Conservation (phyloP, 768 basidiomycete genomes). For the Amanita polypyramis region DNA sequence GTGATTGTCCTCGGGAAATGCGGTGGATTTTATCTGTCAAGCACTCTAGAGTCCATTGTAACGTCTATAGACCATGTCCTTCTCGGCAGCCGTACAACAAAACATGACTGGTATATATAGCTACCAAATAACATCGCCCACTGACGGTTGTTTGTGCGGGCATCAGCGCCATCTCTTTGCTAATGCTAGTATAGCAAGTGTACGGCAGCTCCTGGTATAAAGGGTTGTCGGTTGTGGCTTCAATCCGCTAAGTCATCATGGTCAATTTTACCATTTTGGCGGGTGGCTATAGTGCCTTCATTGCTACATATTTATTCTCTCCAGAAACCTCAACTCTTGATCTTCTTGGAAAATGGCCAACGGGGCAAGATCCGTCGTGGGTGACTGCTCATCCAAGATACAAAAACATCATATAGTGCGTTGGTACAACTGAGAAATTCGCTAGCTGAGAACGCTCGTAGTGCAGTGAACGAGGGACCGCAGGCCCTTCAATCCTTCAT, state of each 20-base stretch:
- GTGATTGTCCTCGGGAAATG: no score
- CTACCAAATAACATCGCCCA: no score
- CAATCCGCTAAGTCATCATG: constrained; percentile 25
- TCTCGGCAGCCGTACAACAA: no score
- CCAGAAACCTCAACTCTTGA: constrained; percentile 35
- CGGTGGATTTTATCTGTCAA: no score
- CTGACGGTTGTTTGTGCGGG: no score
- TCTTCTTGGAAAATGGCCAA: constrained; percentile 35
- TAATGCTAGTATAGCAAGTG: background rate
- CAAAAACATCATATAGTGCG: constrained; percentile 51
- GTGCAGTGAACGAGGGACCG: constrained; percentile 51
- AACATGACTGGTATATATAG: no score
- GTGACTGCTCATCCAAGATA: constrained; percentile 46
- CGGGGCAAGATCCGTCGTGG: constrained; percentile 50
- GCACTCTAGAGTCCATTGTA: no score
- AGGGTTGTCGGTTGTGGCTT: background rate
- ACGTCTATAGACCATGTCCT: no score
- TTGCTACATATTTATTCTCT: constrained; percentile 57
- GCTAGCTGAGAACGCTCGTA: constrained; percentile 14
- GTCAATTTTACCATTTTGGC: constrained; percentile 61
- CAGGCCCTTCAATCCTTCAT: constrained; percentile 48
- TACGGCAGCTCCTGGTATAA: no score
- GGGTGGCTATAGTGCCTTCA: constrained; percentile 51
- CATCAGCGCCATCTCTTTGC: no score
- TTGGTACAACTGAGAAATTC: constrained; percentile 1